Percentiles rank a stretch among this genome's conserved stretches.
phyloP scores from a whole-genome alignment of 345 rosid species.

The Eucalyptus camaldulensis region DNA sequence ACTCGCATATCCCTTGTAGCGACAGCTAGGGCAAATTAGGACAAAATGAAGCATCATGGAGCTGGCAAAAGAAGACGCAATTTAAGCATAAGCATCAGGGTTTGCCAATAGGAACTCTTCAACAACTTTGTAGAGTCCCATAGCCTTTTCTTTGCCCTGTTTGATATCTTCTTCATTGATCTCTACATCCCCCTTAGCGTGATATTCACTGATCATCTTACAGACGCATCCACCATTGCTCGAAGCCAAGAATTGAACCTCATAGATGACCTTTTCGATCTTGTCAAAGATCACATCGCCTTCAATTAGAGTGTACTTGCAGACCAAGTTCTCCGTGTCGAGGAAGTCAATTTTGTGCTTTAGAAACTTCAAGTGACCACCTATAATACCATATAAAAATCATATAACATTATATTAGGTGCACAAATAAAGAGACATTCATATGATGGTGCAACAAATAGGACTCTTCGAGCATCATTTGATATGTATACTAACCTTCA shows the following conservation, averaged over 20 bases:
- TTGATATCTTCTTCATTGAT: slow-evolving; percentile 9
- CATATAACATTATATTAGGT: neutral
- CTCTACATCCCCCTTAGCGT: neutral
- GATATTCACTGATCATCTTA: slow-evolving; percentile 9
- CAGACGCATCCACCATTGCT: slow-evolving; percentile 6
- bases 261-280: slow-evolving; percentile 4
- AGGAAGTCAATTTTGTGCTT: slow-evolving; percentile 17
- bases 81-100: slow-evolving; percentile 1
- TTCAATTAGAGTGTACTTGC: slow-evolving; percentile 12
- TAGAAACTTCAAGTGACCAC: neutral
- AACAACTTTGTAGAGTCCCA: slow-evolving; percentile 3
- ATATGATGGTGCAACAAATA: neutral
- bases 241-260: slow-evolving; percentile 4
- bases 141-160: neutral
- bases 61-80: neutral
- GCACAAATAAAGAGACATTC: neutral
- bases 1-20: neutral
- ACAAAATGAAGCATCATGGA: neutral
- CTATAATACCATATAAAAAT: neutral
- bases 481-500: neutral
- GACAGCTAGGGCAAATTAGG: neutral
- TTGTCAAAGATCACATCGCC: slow-evolving; percentile 7
- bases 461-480: neutral
- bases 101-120: slow-evolving; percentile 12
- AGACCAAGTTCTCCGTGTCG: neutral